Conservation (phyloP, 768 basidiomycete species). For the Pilatotrama ljubarskyi region DNA sequence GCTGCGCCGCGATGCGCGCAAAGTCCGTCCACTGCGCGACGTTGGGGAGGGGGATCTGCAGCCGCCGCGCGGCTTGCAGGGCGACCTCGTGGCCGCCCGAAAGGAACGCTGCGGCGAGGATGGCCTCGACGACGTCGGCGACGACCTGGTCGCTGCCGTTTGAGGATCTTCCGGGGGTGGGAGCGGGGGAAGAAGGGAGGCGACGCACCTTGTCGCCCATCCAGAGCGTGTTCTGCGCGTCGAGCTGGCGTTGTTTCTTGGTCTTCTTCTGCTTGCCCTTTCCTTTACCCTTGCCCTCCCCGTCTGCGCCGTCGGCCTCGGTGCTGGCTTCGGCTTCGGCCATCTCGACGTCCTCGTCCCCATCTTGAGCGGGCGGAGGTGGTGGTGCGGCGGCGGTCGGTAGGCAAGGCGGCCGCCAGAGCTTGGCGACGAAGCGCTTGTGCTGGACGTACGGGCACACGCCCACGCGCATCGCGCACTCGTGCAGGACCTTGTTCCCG, state of each 20-base stretch:
- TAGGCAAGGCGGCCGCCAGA: slow-evolving; percentile 53
- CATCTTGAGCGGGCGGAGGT: background rate
- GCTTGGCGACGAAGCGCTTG: slow-evolving; percentile 63
- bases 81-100: slow-evolving; percentile 71
- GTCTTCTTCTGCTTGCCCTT: slow-evolving; percentile 24
- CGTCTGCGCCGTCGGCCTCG: background rate
- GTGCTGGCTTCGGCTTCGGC: background rate
- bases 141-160: slow-evolving; percentile 49
- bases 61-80: slow-evolving; percentile 59
- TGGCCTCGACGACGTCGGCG: slow-evolving; percentile 84
- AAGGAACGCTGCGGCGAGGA: slow-evolving; percentile 80
- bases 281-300: background rate
- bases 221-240: slow-evolving; percentile 50
- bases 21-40: slow-evolving; percentile 77
- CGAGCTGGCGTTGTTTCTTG: slow-evolving; percentile 43
- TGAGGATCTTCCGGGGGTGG: background rate
- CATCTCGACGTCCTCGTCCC: slow-evolving; percentile 10
- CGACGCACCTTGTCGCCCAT: slow-evolving; percentile 75
- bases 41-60: slow-evolving; percentile 64
- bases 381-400: slow-evolving; percentile 25
- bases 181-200: background rate
- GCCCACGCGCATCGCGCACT: slow-evolving; percentile 54
- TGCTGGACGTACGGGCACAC: slow-evolving; percentile 74
- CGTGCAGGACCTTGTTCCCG: slow-evolving; percentile 67
- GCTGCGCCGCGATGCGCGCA: slow-evolving; percentile 37